These are phyloP conservation scores for Corymbia calophylla DNA, from an alignment of 441 rosid genomes.

Conservation along the genomic window DNA sequence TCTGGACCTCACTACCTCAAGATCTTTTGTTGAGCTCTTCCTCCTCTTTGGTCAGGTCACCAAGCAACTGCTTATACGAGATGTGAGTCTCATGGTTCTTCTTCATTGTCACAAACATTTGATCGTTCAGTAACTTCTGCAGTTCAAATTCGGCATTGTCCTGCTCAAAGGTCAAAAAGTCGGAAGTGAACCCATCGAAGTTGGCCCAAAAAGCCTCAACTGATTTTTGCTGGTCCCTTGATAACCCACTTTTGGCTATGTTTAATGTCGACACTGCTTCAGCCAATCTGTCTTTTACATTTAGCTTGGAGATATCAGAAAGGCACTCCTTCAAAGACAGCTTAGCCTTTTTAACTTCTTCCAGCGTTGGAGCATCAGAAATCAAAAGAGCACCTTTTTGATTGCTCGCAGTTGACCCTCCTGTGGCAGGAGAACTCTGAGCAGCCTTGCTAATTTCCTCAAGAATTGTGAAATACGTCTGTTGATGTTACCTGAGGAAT, in stretches of 20 bases:
- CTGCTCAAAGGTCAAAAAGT: background rate
- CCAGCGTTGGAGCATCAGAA: background rate
- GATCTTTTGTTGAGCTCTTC: background rate
- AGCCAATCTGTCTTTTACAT: background rate
- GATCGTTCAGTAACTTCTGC: background rate
- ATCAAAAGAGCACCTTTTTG: background rate
- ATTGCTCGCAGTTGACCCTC: background rate
- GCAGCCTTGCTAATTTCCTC: background rate
- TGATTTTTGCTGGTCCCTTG: background rate
- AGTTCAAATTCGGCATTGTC: background rate
- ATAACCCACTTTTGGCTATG: background rate
- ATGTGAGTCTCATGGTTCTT: background rate
- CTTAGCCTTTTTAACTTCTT: slow-evolving; percentile 1
- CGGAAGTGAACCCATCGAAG: background rate
- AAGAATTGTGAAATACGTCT: background rate
- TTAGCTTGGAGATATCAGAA: background rate
- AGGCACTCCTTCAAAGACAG: slow-evolving; percentile 2
- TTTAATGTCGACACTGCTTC: background rate
- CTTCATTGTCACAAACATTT: background rate
- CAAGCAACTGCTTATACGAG: background rate
- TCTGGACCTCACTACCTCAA: background rate
- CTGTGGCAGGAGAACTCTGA: background rate
- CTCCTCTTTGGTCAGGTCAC: background rate
- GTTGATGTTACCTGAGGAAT: background rate
- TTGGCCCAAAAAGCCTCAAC: background rate